Evolutionary conservation across 1,284 basidiomycete genomes (phyloP).

Genomic region (Rhodotorula sp.): DNA sequence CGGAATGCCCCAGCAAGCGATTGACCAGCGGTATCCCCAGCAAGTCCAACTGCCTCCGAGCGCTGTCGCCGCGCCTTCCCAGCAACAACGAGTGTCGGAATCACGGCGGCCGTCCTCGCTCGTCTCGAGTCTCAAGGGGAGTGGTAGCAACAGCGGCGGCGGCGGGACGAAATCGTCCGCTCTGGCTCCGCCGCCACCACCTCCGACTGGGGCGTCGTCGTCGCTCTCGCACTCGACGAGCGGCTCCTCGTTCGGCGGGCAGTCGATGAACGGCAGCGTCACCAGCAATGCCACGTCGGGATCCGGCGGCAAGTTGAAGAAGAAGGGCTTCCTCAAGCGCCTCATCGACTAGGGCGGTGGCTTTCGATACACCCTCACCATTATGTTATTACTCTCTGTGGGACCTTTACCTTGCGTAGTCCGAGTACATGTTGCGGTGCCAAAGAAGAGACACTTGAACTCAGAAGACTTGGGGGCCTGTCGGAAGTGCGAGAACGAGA

Average conservation of each 20-base stretch:
- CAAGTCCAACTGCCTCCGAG: constrained; percentile 12
- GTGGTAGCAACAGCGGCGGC: background rate
- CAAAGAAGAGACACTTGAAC: too few species aligned
- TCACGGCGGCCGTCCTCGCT: constrained; percentile 3
- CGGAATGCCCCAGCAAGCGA: constrained; percentile 24
- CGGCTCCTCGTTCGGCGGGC: background rate
- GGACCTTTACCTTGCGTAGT: too few species aligned
- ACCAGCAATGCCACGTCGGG: constrained; percentile 1
- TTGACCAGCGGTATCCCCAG: constrained; percentile 28
- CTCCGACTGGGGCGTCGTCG: too few species aligned
- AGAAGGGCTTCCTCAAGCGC: constrained; percentile 23
- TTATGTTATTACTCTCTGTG: too few species aligned
- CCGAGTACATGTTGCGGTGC: too few species aligned
- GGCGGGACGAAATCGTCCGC: background rate
- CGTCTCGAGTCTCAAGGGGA: constrained; percentile 5
- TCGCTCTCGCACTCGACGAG: constrained; percentile 3
- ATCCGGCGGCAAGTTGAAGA: constrained; percentile 17
- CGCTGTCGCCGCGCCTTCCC: background rate
- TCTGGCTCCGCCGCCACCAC: background rate
- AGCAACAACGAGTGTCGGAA: background rate
- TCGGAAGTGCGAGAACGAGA: too few species aligned
- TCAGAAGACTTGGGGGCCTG: too few species aligned
- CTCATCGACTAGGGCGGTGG: background rate
- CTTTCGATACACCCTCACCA: too few species aligned
- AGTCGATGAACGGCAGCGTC: background rate